Conservation (phyloP, 225 moss, liverwort and hornwort species). For the Rhytidiadelphus loreus region DNA sequence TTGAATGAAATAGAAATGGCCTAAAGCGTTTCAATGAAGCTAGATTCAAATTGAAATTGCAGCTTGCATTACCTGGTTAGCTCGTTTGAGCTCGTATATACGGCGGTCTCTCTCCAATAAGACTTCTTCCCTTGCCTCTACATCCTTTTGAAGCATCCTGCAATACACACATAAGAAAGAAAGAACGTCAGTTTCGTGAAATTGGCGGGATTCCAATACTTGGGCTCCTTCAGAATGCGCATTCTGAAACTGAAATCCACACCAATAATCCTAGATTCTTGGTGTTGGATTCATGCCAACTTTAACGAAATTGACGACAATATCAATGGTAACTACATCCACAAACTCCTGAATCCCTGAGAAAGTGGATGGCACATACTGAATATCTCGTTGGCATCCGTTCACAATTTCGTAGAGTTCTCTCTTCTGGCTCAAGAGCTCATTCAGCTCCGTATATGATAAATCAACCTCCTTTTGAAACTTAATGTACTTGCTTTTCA, state of each 20-base stretch:
- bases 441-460: slow-evolving; percentile 49
- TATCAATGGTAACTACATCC: background rate
- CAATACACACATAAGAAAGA: background rate
- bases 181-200: background rate
- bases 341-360: background rate
- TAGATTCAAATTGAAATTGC: background rate
- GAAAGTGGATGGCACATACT: background rate
- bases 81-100: slow-evolving; percentile 56
- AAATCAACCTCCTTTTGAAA: slow-evolving; percentile 68
- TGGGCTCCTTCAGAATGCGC: background rate
- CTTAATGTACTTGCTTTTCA: slow-evolving; percentile 50
- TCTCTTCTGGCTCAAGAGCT: slow-evolving; percentile 54
- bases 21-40: background rate
- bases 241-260: background rate
- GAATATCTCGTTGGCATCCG: slow-evolving; percentile 54
- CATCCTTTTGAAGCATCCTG: slow-evolving; percentile 64
- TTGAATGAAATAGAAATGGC: background rate
- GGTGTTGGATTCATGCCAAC: background rate
- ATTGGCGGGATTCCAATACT: background rate
- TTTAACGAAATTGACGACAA: background rate
- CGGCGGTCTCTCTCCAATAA: slow-evolving; percentile 53
- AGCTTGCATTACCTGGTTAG: slow-evolving; percentile 35
- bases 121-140: slow-evolving; percentile 45
- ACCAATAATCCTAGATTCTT: background rate
- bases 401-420: slow-evolving; percentile 76